Base-by-base conservation (phyloP, 352 stramenopile genomes). In the Pythium myriotylum region DNA sequence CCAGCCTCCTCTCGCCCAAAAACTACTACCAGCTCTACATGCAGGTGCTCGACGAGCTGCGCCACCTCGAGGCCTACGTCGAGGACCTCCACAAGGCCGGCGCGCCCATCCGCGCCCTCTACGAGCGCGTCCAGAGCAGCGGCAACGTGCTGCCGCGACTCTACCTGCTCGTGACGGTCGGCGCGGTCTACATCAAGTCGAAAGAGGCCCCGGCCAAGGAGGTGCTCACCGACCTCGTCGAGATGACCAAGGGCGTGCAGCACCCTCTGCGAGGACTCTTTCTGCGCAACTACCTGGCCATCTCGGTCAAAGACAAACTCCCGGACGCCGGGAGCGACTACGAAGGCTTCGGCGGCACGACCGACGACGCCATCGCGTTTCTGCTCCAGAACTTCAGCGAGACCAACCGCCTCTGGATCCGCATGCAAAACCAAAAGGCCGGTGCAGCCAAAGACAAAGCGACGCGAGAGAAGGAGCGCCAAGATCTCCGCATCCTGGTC, bases 1-100 rank as follows among this genome's bases (percentile, higher is more conserved):
- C 85, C 52, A 89, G 77, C 49, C 68, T 91, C 33, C 75, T 99
- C n/a, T 98, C 91, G 23, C 98, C 98, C 20, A 98, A 98, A 70
- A 98, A 98, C 69, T 99, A 99, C 80, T 99, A 99, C 76, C 95
- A 99, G 72, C 84, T 99, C 33, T 99, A 95, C 51, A 93, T 95
- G 79, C 73, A 86, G 71, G 78, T 97, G 27, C 77, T 94, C 57
- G 90, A 99, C 68, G 92, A 99, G 69, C 77, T 99, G 59, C 86
- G 89, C 2, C 84, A 95, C 55, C 79, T 99, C 24, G 96, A 99
- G 76, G 91, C 87, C 55, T 99, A 96, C 70, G 88, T 99, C 33
- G 75, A 94, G 26, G 74, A 95, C 35, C 72, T 98, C 29, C 70
- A 88, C 29, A 67, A 68, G 45, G 68, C 75, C 9, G 90, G 88